A percentile compares a stretch with the other conserved stretches of the same genome.
Conservation (phyloP, 2,329 filamentous ascomycete genomes). For the Stemphylium lycopersici region DNA sequence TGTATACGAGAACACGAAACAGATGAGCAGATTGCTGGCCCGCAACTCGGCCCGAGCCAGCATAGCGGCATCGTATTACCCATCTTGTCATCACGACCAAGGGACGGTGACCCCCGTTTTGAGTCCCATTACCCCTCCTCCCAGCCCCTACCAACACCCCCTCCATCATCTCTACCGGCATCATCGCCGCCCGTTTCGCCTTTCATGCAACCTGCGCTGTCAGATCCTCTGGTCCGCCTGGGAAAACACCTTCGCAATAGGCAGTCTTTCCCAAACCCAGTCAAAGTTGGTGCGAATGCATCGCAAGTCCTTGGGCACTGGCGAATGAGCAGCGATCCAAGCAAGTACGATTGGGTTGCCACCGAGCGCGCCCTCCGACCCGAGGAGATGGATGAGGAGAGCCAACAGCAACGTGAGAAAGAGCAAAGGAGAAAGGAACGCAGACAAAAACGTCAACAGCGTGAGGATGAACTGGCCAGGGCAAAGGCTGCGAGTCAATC, state of each 20-base stretch:
- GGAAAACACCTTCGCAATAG: constrained; percentile 46
- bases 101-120: not conserved
- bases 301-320: constrained; percentile 52
- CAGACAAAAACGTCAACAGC: constrained; percentile 49
- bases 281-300: constrained; percentile 40
- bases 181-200: constrained; percentile 15
- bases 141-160: constrained; percentile 23
- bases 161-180: constrained; percentile 4
- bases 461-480: constrained; percentile 43
- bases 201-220: not conserved
- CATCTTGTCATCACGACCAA: constrained; percentile 25
- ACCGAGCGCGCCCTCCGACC: constrained; percentile 37
- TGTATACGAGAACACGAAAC: constrained; percentile 19
- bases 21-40: constrained; percentile 1
- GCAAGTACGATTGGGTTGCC: constrained; percentile 50
- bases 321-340: constrained; percentile 47
- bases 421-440: constrained; percentile 49
- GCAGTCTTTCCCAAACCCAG: constrained; percentile 22
- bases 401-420: constrained; percentile 47
- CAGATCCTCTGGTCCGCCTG: constrained; percentile 40
- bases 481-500: constrained; percentile 31
- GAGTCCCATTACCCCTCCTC: constrained; percentile 1
- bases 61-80: constrained; percentile 25
- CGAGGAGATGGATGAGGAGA: constrained; percentile 41
- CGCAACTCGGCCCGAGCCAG: constrained; percentile 15